These are phyloP conservation scores for Scopulariopsis brevicaulis DNA, from an alignment of 2,329 filamentous ascomycete species.

Conservation along the genomic window DNA sequence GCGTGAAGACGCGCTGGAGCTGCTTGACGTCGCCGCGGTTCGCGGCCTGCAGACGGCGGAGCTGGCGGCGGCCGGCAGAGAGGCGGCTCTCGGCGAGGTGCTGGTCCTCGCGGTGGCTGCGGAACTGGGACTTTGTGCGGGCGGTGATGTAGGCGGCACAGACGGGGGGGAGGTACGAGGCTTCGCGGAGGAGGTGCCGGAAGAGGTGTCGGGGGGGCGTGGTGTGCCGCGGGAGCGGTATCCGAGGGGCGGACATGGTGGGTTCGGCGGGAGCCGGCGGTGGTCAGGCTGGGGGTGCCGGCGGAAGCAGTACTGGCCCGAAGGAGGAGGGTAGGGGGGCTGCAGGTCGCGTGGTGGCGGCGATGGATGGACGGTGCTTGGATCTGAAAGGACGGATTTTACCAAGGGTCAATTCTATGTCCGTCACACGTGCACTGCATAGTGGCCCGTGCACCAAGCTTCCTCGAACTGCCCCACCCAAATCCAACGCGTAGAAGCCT, in stretches of 20 bases:
- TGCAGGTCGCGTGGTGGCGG: not conserved
- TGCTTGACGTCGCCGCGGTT: conserved; percentile 34
- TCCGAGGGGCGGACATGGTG: conserved; percentile 8
- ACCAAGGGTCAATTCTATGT: not conserved
- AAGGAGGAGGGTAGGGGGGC: not conserved
- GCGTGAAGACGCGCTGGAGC: conserved; percentile 33
- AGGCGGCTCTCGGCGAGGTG: conserved; percentile 18
- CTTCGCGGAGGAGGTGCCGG: conserved; percentile 48
- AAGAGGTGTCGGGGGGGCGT: conserved; percentile 33
- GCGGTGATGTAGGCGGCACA: conserved; percentile 31
- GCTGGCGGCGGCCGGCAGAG: conserved; percentile 25
- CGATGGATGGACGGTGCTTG: not conserved
- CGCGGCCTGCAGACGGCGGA: conserved; percentile 39
- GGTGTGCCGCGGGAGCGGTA: conserved; percentile 19
- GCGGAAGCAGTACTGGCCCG: not conserved
- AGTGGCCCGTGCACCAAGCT: not conserved
- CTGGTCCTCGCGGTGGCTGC: conserved; percentile 20
- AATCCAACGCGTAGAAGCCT: not conserved
- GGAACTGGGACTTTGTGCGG: conserved; percentile 34
- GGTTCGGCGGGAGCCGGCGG: not conserved
- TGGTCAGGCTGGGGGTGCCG: not conserved
- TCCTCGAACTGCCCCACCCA: not conserved
- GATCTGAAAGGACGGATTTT: not conserved
- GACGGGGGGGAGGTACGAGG: conserved; percentile 44
- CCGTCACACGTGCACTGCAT: not conserved